Base-by-base conservation (phyloP, 2,329 filamentous ascomycete genomes). In the Pseudocercospora crystallina region DNA sequence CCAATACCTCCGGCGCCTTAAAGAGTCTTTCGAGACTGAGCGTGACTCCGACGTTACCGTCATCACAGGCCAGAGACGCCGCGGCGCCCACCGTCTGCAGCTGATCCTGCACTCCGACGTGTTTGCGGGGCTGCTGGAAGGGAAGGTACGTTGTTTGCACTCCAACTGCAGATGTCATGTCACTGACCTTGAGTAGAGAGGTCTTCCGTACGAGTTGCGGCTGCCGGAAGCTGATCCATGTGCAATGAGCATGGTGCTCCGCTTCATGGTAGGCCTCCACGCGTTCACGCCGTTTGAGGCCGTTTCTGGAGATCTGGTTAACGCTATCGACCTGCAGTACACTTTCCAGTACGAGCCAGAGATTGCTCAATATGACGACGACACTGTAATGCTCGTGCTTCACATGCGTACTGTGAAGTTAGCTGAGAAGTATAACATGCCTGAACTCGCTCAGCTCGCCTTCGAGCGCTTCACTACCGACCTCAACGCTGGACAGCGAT, bases 81-180 rank as follows among this genome's bases (percentile, higher is more conserved):
- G 45, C 36, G 11, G 36, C 17, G 36, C 41, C 5, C 45, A 47
- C 30, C 40, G 34, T 10, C 14, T 39, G 8, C 12, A 40, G 15
- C 36, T 47, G 4, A 40, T 35, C 45, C 45, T 40, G 34, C 20
- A 47, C 30, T 47, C 45, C 2, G 1, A 31, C 5, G 45, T 47
- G 4, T 47, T 47, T 30, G 31, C 33, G 8, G 30, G 29, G 20
- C 40, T 47, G 36, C 36, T 47, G 4, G 36, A 34, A 8, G 45
- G 45, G 11, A 13, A 33, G 13, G 20, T 26, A 26, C 20, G 7
- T 26, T 26, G 20, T 7, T 26, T 7, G n/a, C 7, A 26, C 7
- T 26, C 7, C 20, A 26, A 26, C 20, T 26, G 20, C 20, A 26
- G 20, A 26, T 26, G 4, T 26, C 7, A 26, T 7, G 4, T 26